Evolutionary conservation across 768 basidiomycete genomes (phyloP).

Genomic region (Auricularia auricula-judae): DNA sequence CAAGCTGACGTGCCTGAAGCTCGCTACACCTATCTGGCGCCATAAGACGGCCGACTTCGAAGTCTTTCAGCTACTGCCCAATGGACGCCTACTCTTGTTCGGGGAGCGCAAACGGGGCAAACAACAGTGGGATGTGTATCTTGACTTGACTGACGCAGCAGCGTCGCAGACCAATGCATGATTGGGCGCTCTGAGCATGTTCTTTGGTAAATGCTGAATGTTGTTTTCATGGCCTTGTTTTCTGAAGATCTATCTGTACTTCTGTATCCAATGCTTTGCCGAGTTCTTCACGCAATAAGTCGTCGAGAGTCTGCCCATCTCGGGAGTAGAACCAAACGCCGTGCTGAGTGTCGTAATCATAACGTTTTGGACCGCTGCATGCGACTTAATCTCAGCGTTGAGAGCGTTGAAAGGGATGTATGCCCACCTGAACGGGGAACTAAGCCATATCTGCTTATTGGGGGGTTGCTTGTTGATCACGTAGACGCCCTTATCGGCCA

Average conservation of each 20-base stretch:
- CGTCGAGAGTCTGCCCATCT: constrained; percentile 47
- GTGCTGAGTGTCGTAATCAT: constrained; percentile 52
- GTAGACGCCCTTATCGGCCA: constrained; percentile 75
- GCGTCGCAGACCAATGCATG: too few relatives aligned
- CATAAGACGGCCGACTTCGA: too few relatives aligned
- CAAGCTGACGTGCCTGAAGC: too few relatives aligned
- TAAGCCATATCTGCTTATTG: constrained; percentile 95
- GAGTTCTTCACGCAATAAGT: constrained; percentile 65
- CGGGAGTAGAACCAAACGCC: constrained; percentile 71
- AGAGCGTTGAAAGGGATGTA: constrained; percentile 1
- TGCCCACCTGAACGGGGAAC: constrained; percentile 70
- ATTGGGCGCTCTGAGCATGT: too few relatives aligned
- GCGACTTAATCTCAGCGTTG: not conserved
- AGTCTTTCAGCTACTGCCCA: too few relatives aligned
- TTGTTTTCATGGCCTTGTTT: not conserved
- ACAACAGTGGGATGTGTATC: too few relatives aligned
- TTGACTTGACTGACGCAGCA: too few relatives aligned
- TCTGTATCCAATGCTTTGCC: constrained; percentile 24
- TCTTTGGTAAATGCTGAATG: not conserved
- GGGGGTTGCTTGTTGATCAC: constrained; percentile 97
- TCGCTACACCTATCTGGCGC: too few relatives aligned
- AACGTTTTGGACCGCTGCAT: constrained; percentile 81
- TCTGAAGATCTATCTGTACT: constrained; percentile 14
- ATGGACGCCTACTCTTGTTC: too few relatives aligned
- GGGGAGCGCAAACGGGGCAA: too few relatives aligned